Evolutionary conservation across 768 basidiomycete species (phyloP).

Genomic region (Astraeus odoratus): DNA sequence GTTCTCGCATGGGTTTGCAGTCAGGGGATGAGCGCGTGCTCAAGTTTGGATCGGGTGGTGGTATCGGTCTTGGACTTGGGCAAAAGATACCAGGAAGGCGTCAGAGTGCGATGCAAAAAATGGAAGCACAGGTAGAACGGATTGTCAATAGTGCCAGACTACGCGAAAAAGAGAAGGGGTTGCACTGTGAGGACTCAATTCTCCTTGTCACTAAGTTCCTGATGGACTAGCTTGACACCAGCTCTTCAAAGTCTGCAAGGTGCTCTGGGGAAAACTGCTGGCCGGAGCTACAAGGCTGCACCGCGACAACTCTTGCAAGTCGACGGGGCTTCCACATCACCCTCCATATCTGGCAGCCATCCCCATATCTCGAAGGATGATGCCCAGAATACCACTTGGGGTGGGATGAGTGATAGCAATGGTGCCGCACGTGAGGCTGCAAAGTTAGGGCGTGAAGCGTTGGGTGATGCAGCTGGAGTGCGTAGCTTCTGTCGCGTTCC

Average conservation of each 20-base stretch:
- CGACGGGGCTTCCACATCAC: constrained; percentile 39
- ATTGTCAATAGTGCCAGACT: constrained; percentile 88
- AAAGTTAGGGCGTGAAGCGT: constrained; percentile 65
- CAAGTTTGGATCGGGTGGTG: constrained; percentile 77
- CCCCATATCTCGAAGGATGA: constrained; percentile 51
- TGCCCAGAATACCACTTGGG: constrained; percentile 13
- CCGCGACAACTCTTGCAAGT: constrained; percentile 94
- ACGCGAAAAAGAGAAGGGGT: constrained; percentile 78
- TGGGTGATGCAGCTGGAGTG: constrained; percentile 55
- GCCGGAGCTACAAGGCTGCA: constrained; percentile 92
- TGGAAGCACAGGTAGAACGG: constrained; percentile 93
- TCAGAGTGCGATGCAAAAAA: constrained; percentile 83
- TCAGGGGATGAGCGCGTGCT: constrained; percentile 65
- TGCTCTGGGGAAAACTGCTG: constrained; percentile 90
- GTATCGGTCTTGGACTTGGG: constrained; percentile 72
- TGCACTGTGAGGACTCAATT: constrained; percentile 37
- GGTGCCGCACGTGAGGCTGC: constrained; percentile 69
- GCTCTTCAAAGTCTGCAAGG: constrained; percentile 79
- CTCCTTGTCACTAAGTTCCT: not conserved
- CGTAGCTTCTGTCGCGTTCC: constrained; percentile 6
- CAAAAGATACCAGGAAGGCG: constrained; percentile 63
- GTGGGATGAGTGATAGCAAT: constrained; percentile 30
- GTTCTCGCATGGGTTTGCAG: constrained; percentile 70
- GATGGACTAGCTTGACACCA: constrained; percentile 25
- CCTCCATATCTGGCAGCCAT: constrained; percentile 36